phyloP scores from a whole-genome alignment of 192 early-diverging fungal genomes.

The Diversispora eburnea region DNA sequence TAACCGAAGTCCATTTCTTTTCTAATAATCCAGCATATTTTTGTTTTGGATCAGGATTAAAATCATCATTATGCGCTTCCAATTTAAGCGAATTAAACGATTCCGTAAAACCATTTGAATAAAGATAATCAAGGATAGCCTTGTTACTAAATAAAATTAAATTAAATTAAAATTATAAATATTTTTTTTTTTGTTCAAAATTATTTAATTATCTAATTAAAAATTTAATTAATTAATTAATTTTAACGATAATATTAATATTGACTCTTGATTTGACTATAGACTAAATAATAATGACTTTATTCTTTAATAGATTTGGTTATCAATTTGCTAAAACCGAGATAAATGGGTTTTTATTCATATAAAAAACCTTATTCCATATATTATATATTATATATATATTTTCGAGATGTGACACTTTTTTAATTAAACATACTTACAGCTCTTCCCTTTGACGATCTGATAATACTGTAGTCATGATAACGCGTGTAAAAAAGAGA shows the following conservation, averaged over 20 bases:
- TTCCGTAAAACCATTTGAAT: slow-evolving; percentile 64
- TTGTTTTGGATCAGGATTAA: slow-evolving; percentile 69
- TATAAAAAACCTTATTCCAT: too few species aligned
- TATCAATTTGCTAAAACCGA: too few species aligned
- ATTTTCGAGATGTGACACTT: slow-evolving; percentile 1
- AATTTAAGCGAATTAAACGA: slow-evolving; percentile 64
- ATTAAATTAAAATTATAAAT: neutral
- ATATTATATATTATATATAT: too few species aligned
- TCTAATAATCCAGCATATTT: slow-evolving; percentile 76
- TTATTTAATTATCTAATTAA: slow-evolving; percentile 2
- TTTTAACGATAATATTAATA: too few species aligned
- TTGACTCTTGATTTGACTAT: too few species aligned
- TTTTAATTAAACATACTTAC: slow-evolving; percentile 40
- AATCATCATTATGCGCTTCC: slow-evolving; percentile 73
- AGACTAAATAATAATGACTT: too few species aligned
- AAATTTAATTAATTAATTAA: slow-evolving; percentile 1
- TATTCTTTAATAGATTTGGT: too few species aligned
- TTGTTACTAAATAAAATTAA: slow-evolving; percentile 49
- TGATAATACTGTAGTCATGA: slow-evolving; percentile 56
- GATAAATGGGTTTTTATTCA: too few species aligned
- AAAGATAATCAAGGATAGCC: slow-evolving; percentile 87
- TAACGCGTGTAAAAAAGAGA: slow-evolving; percentile 31
- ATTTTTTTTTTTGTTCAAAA: too few species aligned
- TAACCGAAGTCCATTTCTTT: slow-evolving; percentile 95
- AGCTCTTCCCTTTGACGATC: slow-evolving; percentile 75